Evolutionary conservation across 768 basidiomycete genomes (phyloP).

Genomic region (Cystoderma amianthinum): DNA sequence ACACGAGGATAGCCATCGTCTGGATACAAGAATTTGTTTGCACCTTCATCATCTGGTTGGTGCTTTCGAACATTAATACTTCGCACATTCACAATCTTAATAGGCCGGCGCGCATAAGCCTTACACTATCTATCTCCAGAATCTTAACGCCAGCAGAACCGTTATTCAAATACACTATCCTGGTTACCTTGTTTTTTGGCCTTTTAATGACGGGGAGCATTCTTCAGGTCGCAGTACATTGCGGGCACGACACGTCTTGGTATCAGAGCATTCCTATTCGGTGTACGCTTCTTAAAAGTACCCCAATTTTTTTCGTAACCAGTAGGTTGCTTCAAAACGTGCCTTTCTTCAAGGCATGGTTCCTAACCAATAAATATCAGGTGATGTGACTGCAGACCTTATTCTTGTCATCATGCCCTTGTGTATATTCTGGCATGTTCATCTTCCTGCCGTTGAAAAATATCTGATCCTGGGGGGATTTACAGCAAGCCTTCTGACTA

Average conservation of each 20-base stretch:
- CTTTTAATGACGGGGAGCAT: not conserved
- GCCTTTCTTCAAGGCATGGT: not conserved
- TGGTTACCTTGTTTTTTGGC: not conserved
- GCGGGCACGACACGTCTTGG: not conserved
- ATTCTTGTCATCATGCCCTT: constrained; percentile 8
- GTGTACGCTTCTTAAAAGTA: not conserved
- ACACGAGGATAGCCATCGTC: not conserved
- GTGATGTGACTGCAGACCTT: constrained; percentile 11
- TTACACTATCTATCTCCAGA: not conserved
- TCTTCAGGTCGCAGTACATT: not conserved
- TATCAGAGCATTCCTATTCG: not conserved
- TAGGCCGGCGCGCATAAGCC: not conserved
- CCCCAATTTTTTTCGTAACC: not conserved
- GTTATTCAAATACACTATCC: not conserved
- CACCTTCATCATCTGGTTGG: not conserved
- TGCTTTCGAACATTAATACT: not conserved
- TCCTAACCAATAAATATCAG: constrained; percentile 5
- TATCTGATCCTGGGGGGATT: constrained; percentile 11
- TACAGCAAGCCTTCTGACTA: constrained; percentile 10
- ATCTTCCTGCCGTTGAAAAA: constrained; percentile 6
- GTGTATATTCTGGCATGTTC: constrained; percentile 10
- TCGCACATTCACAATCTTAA: not conserved
- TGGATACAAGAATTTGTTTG: not conserved
- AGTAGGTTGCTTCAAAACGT: not conserved
- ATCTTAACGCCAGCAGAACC: not conserved